phyloP scores from a whole-genome alignment of 495 filamentous ascomycete genomes.

The Xylaria flabelliformis region DNA sequence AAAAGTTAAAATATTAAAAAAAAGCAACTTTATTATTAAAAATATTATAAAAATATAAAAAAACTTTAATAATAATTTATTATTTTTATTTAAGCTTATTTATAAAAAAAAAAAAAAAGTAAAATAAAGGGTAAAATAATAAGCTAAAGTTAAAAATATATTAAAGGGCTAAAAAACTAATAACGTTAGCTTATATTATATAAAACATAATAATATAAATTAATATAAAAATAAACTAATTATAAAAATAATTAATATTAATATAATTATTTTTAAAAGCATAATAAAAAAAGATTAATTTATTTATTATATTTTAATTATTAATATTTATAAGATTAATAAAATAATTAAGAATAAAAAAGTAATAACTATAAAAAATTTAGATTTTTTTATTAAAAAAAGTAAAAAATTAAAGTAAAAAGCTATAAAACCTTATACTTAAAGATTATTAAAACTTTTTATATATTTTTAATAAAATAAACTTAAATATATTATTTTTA shows the following conservation, averaged over 20 bases:
- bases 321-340: too few species aligned
- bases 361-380: too few species aligned
- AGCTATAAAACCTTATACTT: neutral
- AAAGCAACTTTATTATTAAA: neutral
- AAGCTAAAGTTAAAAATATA: neutral
- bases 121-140: neutral
- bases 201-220: neutral
- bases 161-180: neutral
- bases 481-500: neutral
- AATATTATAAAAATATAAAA: neutral
- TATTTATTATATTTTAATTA: too few species aligned
- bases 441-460: neutral
- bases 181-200: neutral
- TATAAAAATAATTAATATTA: conserved; percentile 6
- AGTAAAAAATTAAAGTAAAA: neutral
- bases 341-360: too few species aligned
- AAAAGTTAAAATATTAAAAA: neutral
- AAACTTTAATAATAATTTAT: neutral
- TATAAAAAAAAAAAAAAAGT: neutral
- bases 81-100: neutral
- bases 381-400: neutral
- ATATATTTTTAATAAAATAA: neutral
- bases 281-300: neutral
- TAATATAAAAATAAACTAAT: neutral
- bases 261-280: neutral